Conservation (phyloP, 192 early-diverging fungal species). For the Phycomyces blakesleeanus region DNA sequence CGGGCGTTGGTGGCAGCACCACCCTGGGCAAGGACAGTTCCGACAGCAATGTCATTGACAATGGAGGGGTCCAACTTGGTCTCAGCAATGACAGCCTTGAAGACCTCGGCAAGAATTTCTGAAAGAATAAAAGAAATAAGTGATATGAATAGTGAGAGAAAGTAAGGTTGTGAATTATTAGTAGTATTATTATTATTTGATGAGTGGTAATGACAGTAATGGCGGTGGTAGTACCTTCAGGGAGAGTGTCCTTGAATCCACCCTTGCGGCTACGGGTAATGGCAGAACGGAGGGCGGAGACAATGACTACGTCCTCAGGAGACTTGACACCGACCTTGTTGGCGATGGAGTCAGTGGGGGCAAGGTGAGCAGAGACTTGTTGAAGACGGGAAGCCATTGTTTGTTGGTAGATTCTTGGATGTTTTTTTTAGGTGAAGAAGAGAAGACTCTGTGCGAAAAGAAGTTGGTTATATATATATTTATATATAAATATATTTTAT, state of each 20-base stretch:
- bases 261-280: constrained; percentile 90
- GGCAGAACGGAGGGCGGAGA: constrained; percentile 83
- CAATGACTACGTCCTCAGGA: constrained; percentile 92
- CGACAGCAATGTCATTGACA: constrained; percentile 94
- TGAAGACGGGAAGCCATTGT: constrained; percentile 53
- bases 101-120: constrained; percentile 66
- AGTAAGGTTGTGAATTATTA: not conserved
- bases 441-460: not conserved
- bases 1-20: constrained; percentile 88
- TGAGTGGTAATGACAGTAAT: too few relatives aligned
- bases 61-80: constrained; percentile 80
- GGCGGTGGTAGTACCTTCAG: constrained; percentile 51
- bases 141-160: not conserved
- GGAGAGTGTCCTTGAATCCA: constrained; percentile 86
- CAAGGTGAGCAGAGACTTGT: constrained; percentile 52
- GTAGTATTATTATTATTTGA: not conserved
- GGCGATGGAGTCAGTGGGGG: constrained; percentile 34
- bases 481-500: not conserved
- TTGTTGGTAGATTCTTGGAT: too few relatives aligned
- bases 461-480: too few relatives aligned
- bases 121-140: not conserved
- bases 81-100: constrained; percentile 72
- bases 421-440: constrained; percentile 1
- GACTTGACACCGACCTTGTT: constrained; percentile 67
- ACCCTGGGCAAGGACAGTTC: constrained; percentile 84